Evolutionary conservation across 1,284 basidiomycete species (phyloP).

Genomic region (Peniophora sp.): DNA sequence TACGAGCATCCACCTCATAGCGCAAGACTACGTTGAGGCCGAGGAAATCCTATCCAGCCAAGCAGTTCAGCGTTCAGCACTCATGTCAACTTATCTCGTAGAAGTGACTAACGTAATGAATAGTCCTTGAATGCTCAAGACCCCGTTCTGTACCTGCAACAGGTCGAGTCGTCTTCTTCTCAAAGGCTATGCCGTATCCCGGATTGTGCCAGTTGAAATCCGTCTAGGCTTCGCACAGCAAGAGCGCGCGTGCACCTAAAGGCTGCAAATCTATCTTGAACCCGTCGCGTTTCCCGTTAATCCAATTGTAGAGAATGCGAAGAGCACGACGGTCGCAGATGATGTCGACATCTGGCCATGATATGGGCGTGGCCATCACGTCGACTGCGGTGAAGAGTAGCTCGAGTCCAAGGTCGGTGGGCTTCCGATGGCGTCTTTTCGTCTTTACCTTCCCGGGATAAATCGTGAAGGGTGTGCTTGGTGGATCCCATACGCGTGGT

Average conservation of each 20-base stretch:
- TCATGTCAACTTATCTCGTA: not conserved
- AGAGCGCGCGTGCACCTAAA: conserved; percentile 39
- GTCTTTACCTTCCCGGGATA: conserved; percentile 34
- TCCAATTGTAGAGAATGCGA: conserved; percentile 48
- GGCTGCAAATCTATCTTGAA: conserved; percentile 15
- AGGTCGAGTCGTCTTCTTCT: conserved; percentile 30
- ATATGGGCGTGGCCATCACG: conserved; percentile 24
- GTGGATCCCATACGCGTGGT: conserved; percentile 41
- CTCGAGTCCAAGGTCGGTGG: conserved; percentile 31
- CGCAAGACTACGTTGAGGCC: conserved; percentile 23
- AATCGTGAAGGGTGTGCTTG: conserved; percentile 35
- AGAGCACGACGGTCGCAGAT: conserved; percentile 52
- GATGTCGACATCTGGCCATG: conserved; percentile 44
- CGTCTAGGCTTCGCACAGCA: conserved; percentile 38
- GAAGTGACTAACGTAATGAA: conserved; percentile 5
- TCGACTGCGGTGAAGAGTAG: conserved; percentile 46
- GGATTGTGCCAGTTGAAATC: conserved; percentile 21
- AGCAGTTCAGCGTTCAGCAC: not conserved
- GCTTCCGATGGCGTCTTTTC: conserved; percentile 39
- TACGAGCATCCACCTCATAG: conserved; percentile 23
- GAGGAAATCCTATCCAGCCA: conserved; percentile 15
- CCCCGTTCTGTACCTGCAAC: conserved; percentile 1
- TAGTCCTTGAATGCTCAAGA: conserved; percentile 2
- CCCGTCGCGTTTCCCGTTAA: conserved; percentile 16
- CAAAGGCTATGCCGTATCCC: conserved; percentile 39